A percentile compares a stretch with the other conserved stretches of the same genome.
Evolutionary conservation across 148 eudicot genomes (phyloP).

Genomic region (Nyssa sinensis): DNA sequence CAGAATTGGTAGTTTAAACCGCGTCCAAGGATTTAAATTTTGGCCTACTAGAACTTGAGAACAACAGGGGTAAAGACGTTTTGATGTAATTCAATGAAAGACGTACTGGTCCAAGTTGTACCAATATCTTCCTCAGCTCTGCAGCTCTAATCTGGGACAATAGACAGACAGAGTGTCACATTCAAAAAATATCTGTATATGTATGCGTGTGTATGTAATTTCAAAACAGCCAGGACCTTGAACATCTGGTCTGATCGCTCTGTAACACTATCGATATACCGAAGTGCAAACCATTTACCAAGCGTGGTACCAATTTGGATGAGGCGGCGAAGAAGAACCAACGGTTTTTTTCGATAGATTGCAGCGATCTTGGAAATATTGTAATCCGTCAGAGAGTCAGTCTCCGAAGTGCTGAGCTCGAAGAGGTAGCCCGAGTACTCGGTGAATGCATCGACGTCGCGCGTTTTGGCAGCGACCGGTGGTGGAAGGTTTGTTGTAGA

Average conservation of each 20-base stretch:
- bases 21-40: background rate
- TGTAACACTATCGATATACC: slow-evolving; percentile 60
- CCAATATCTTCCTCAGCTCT: slow-evolving; percentile 75
- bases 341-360: slow-evolving; percentile 62
- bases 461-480: slow-evolving; percentile 12
- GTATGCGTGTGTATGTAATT: background rate
- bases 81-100: background rate
- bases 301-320: slow-evolving; percentile 65
- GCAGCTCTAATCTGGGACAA: slow-evolving; percentile 88
- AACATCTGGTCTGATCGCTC: slow-evolving; percentile 73
- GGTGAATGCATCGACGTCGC: slow-evolving; percentile 68
- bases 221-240: slow-evolving; percentile 41
- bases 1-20: too few relatives aligned
- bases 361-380: slow-evolving; percentile 48
- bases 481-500: background rate
- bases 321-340: slow-evolving; percentile 56
- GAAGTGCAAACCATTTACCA: slow-evolving; percentile 70
- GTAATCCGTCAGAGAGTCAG: slow-evolving; percentile 65
- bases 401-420: slow-evolving; percentile 57
- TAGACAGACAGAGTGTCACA: background rate
- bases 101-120: slow-evolving; percentile 91
- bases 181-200: background rate
- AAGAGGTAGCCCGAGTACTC: slow-evolving; percentile 78
- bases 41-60: background rate
- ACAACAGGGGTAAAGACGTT: background rate